Evolutionary conservation across 345 rosid genomes (phyloP).

Genomic region (Boechera divaricarpa): DNA sequence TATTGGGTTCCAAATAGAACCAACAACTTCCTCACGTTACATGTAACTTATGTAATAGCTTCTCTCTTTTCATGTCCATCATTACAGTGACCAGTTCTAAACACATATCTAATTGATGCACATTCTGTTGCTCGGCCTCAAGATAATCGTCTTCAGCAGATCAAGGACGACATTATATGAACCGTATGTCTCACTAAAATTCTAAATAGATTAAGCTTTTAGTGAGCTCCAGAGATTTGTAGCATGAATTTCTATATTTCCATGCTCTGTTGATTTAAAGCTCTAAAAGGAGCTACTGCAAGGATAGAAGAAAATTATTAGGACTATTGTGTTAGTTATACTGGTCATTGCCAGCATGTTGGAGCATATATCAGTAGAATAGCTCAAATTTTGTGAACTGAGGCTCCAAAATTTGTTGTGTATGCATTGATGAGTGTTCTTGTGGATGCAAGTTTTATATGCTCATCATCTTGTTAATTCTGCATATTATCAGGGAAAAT

Average conservation of each 20-base stretch:
- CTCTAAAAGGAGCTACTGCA: neutral
- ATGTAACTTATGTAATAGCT: conserved; percentile 39
- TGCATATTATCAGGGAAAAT: conserved; percentile 59
- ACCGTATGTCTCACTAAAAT: conserved; percentile 51
- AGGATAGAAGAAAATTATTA: neutral
- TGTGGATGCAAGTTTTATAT: neutral
- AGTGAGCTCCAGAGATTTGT: conserved; percentile 6
- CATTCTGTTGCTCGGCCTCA: conserved; percentile 50
- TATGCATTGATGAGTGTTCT: conserved; percentile 1
- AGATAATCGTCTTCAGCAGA: conserved; percentile 64
- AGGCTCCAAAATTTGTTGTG: neutral
- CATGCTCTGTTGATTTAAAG: neutral
- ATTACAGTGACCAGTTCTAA: conserved; percentile 3
- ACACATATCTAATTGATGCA: conserved; percentile 11
- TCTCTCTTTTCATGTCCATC: neutral
- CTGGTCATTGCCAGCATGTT: conserved; percentile 12
- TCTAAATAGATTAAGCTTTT: neutral
- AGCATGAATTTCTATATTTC: neutral
- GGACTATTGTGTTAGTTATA: neutral
- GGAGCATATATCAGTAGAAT: neutral
- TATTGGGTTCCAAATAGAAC: conserved; percentile 45
- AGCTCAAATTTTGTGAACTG: neutral
- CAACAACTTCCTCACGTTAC: conserved; percentile 44
- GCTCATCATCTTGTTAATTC: conserved; percentile 10
- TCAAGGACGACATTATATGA: conserved; percentile 64